A percentile compares a stretch with the other conserved stretches of the same genome.
Conservation (phyloP, 1,139 yeast genomes). For the Geotrichum cucujoidarum region DNA sequence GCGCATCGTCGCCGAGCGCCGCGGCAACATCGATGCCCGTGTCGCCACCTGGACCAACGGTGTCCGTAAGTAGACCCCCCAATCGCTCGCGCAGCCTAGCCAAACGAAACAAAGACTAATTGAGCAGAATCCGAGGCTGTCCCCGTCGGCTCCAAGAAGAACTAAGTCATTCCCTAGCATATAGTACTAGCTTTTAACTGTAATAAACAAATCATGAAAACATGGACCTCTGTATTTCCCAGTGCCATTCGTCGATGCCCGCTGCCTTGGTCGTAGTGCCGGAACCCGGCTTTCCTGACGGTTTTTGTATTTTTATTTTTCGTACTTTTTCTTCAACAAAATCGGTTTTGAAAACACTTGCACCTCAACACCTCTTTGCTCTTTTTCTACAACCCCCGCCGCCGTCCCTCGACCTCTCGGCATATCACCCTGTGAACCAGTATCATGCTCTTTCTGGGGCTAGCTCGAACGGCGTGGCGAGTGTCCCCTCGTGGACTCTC, state of each 20-base stretch:
- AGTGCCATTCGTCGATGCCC: neutral
- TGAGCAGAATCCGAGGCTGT: constrained; percentile 25
- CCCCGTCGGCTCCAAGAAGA: constrained; percentile 24
- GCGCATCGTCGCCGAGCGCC: constrained; percentile 69
- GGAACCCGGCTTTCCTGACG: neutral
- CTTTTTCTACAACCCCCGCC: too few species aligned
- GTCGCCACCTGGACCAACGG: constrained; percentile 74
- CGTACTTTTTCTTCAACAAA: constrained; percentile 1
- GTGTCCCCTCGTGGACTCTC: constrained; percentile 3
- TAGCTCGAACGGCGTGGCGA: constrained; percentile 2
- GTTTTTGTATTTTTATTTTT: neutral
- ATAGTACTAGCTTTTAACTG: constrained; percentile 3
- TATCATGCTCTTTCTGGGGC: constrained; percentile 7
- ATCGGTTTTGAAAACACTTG: too few species aligned
- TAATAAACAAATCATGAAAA: constrained; percentile 3
- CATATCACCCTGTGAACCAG: neutral
- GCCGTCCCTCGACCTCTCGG: too few species aligned
- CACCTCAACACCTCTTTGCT: too few species aligned
- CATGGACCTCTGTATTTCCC: neutral
- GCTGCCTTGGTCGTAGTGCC: neutral
- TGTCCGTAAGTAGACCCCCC: constrained; percentile 35
- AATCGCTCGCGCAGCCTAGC: neutral
- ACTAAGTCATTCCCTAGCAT: constrained; percentile 10
- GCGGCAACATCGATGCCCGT: constrained; percentile 72
- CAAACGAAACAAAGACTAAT: neutral